These are phyloP conservation scores for Hemisphaericaspora xylofermentans DNA, from an alignment of 1,139 yeast genomes.

Conservation along the genomic window DNA sequence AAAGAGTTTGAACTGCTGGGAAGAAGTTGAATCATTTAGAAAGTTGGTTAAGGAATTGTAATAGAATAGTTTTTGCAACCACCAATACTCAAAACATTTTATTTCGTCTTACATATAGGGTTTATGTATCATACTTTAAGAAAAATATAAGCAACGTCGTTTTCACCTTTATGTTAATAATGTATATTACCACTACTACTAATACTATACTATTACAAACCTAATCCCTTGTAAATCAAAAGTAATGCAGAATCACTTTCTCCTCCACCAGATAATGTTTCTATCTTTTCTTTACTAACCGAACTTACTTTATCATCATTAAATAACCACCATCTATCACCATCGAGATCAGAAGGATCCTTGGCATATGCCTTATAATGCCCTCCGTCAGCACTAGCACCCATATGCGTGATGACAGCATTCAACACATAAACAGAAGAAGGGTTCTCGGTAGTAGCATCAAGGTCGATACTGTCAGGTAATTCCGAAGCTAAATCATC, in stretches of 20 bases:
- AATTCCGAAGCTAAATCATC: constrained; percentile 43
- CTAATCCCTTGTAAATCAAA: constrained; percentile 78
- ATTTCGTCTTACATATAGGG: no score
- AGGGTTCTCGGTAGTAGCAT: constrained; percentile 70
- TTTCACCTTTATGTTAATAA: no score
- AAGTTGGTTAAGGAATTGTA: constrained; percentile 38
- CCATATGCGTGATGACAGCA: constrained; percentile 89
- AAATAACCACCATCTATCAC: constrained; percentile 88
- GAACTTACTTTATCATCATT: constrained; percentile 88
- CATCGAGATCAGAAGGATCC: constrained; percentile 62
- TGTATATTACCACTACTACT: background rate
- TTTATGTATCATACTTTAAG: no score
- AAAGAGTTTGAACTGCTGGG: constrained; percentile 84
- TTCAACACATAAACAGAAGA: constrained; percentile 81
- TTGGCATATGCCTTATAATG: constrained; percentile 90
- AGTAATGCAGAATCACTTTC: constrained; percentile 95
- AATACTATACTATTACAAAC: constrained; percentile 29
- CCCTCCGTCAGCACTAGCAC: constrained; percentile 95
- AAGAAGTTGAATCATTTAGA: constrained; percentile 75
- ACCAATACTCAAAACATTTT: no score
- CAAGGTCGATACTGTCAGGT: constrained; percentile 31
- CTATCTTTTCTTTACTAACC: constrained; percentile 77
- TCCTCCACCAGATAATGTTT: constrained; percentile 92
- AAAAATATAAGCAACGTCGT: no score
- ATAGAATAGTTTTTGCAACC: background rate